phyloP scores from a whole-genome alignment of 2,329 filamentous ascomycete genomes.

The Chaetomiaceae sp. region DNA sequence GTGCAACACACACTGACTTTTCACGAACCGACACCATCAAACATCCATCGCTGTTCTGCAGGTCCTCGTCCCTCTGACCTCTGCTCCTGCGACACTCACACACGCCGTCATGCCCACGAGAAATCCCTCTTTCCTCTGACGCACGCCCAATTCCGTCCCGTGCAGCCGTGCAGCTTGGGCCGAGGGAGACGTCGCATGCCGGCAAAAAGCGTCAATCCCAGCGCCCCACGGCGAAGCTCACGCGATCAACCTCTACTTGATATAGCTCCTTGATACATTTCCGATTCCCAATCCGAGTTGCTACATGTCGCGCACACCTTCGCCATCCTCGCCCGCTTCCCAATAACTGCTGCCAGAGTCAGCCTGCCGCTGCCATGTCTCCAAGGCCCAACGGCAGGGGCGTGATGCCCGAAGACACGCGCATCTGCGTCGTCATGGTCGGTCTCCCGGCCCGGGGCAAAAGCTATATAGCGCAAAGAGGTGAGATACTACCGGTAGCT shows the following conservation, averaged over 20 bases:
- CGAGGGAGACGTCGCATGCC: no score
- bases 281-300: conserved; percentile 14
- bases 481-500: conserved; percentile 55
- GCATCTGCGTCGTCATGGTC: conserved; percentile 98
- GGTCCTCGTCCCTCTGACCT: background rate
- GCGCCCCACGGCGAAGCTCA: conserved; percentile 16
- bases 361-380: conserved; percentile 34
- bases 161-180: no score
- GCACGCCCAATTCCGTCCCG: no score
- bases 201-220: no score
- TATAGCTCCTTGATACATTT: no score
- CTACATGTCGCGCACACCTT: conserved; percentile 22
- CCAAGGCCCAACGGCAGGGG: conserved; percentile 58
- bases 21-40: background rate
- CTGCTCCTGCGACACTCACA: no score
- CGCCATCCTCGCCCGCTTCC: conserved; percentile 7
- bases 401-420: conserved; percentile 88
- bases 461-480: conserved; percentile 96
- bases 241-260: conserved; percentile 20
- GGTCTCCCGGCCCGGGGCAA: conserved; percentile 93
- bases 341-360: conserved; percentile 8
- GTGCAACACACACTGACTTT: background rate
- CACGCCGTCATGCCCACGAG: background rate
- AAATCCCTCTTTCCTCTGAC: no score
- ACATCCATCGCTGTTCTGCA: background rate